phyloP scores from a whole-genome alignment of 2,329 filamentous ascomycete genomes.

The Pseudomassariella vexata region DNA sequence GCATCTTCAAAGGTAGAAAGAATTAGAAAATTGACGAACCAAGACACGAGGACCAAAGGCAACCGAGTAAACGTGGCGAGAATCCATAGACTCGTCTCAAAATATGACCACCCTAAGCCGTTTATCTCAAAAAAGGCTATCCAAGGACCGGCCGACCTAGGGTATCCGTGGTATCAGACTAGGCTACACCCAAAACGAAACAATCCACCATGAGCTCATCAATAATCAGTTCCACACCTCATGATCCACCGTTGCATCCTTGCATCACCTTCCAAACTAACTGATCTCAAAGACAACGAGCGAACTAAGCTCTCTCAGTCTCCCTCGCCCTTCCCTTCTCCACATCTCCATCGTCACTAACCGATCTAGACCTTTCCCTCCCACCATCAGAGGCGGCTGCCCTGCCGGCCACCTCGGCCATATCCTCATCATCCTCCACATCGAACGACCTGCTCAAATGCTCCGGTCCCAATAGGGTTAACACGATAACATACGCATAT shows the following conservation, averaged over 20 bases:
- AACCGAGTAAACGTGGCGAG: no score
- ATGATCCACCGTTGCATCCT: slow-evolving; percentile 1
- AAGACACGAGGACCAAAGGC: no score
- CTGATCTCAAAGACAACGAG: neutral
- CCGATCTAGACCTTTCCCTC: slow-evolving; percentile 8
- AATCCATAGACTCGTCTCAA: neutral
- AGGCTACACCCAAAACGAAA: no score
- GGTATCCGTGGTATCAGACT: no score
- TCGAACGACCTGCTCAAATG: slow-evolving; percentile 46
- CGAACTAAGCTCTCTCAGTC: slow-evolving; percentile 8
- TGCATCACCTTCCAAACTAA: neutral
- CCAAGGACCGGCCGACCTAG: no score
- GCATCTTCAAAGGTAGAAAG: no score
- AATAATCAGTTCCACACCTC: slow-evolving; percentile 1
- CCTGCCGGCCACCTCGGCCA: slow-evolving; percentile 35
- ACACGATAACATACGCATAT: slow-evolving; percentile 54
- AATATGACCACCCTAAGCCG: neutral
- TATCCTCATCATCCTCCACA: slow-evolving; percentile 40
- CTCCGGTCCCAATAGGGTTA: slow-evolving; percentile 60
- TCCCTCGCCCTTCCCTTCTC: slow-evolving; percentile 20
- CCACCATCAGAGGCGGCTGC: slow-evolving; percentile 14
- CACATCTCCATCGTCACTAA: slow-evolving; percentile 18
- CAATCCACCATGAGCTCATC: no score
- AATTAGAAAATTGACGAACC: no score
- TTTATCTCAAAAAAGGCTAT: no score